These are phyloP conservation scores for Tillandsia leiboldiana DNA, from an alignment of 176 grass and related monocot genomes.

Conservation along the genomic window DNA sequence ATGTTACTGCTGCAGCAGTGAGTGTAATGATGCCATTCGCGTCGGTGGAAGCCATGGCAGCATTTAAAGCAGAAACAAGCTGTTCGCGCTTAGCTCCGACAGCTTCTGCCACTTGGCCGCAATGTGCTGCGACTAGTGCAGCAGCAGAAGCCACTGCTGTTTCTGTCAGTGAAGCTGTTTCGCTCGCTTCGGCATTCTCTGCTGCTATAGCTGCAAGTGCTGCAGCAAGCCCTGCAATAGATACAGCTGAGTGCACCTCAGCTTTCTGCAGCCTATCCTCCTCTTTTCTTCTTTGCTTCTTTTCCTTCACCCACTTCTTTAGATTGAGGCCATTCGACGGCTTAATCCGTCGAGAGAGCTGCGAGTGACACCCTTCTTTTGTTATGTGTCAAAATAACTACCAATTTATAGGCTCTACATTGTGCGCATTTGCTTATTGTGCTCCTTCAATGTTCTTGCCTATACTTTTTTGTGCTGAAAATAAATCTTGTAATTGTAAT, in stretches of 20 bases:
- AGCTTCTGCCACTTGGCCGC: conserved; percentile 72
- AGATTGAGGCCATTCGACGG: conserved; percentile 66
- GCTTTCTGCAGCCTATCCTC: conserved; percentile 66
- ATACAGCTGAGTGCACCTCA: conserved; percentile 81
- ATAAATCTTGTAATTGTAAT: background rate
- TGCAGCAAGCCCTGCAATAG: conserved; percentile 72
- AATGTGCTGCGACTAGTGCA: conserved; percentile 79
- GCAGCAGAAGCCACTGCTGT: conserved; percentile 71
- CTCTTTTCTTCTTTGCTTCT: conserved; percentile 89
- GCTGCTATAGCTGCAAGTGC: conserved; percentile 80
- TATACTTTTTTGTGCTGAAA: background rate
- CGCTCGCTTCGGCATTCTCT: conserved; percentile 33
- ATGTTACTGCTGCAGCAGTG: conserved; percentile 83
- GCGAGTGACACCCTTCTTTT: conserved; percentile 10
- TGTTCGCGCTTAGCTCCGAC: conserved; percentile 70
- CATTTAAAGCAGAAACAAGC: conserved; percentile 47
- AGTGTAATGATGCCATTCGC: conserved; percentile 82
- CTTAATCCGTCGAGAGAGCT: conserved; percentile 70
- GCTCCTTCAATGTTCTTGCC: background rate
- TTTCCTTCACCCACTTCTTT: conserved; percentile 97
- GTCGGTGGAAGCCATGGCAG: conserved; percentile 60
- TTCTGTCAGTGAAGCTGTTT: conserved; percentile 32
- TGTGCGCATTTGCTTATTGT: background rate
- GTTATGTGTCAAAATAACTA: conserved; percentile 1
- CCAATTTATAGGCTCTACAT: too few species aligned